Evolutionary conservation across 73 alveolate species (phyloP).

Genomic region (Durusdinium trenchii): DNA sequence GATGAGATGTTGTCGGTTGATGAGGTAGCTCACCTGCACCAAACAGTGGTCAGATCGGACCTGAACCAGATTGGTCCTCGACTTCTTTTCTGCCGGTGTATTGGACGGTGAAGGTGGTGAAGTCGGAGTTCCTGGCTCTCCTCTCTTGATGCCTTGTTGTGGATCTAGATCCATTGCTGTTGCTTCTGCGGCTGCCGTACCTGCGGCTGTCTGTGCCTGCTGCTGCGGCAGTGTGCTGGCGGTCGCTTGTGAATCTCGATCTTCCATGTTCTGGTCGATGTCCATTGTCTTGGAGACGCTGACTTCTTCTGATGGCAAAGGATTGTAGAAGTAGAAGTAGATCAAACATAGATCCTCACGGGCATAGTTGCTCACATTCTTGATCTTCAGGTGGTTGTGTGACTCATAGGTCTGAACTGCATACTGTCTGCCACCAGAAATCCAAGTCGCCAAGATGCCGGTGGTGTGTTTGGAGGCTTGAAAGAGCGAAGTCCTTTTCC

Average conservation of each 20-base stretch:
- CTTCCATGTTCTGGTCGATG: not conserved
- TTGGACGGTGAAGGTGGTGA: not conserved
- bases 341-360: conserved; percentile 1
- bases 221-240: not conserved
- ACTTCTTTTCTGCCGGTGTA: not conserved
- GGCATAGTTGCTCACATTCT: not conserved
- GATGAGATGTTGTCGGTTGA: not conserved
- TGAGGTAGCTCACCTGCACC: not conserved
- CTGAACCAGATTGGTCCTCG: not conserved
- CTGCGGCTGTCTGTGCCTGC: not conserved
- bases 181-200: not conserved
- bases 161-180: not conserved
- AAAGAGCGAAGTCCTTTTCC: not conserved
- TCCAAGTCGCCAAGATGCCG: not conserved
- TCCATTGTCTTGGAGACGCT: not conserved
- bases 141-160: not conserved
- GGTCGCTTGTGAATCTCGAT: not conserved
- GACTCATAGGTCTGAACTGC: not conserved
- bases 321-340: conserved; percentile 28
- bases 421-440: not conserved
- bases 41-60: not conserved
- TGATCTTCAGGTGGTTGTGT: not conserved
- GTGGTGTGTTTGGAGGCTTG: conserved; percentile 7
- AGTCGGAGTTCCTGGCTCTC: not conserved
- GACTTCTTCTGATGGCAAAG: not conserved